Conservation (phyloP, 2,329 filamentous ascomycete species). For the Ascochyta clinopodiicola region DNA sequence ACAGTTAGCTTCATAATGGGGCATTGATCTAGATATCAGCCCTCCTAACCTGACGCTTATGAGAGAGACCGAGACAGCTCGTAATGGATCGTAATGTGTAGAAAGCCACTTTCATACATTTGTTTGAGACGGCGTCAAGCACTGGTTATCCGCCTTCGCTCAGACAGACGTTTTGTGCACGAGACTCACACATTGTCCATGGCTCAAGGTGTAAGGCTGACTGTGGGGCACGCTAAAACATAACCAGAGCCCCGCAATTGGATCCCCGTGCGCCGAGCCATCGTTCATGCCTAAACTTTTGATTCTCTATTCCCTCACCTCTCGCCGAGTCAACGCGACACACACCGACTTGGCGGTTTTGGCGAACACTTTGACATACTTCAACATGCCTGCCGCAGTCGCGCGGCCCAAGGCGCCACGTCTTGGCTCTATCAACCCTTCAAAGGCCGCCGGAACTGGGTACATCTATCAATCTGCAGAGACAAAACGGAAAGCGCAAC, state of each 20-base stretch:
- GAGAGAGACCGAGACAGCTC: background rate
- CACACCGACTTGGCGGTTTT: background rate
- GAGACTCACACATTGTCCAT: background rate
- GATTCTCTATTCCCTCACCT: conserved; percentile 1
- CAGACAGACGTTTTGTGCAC: background rate
- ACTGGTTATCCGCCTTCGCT: background rate
- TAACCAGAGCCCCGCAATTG: conserved; percentile 6
- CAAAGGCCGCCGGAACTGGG: conserved; percentile 21
- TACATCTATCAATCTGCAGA: conserved; percentile 27
- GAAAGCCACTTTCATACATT: too few species aligned
- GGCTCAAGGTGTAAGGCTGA: conserved; percentile 18
- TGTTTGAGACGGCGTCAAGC: background rate
- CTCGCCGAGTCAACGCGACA: background rate
- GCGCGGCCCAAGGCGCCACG: conserved; percentile 29
- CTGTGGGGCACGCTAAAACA: conserved; percentile 9
- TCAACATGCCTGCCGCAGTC: conserved; percentile 20
- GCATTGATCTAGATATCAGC: background rate
- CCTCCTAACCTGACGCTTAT: background rate
- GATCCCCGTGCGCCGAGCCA: conserved; percentile 7
- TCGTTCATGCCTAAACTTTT: conserved; percentile 22
- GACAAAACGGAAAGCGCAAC: conserved; percentile 30
- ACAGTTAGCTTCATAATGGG: background rate
- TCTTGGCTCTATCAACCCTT: conserved; percentile 34
- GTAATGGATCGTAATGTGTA: too few species aligned
- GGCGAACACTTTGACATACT: background rate